phyloP scores from a whole-genome alignment of 352 stramenopile genomes.

The Pilasporangium apinafurcum region DNA sequence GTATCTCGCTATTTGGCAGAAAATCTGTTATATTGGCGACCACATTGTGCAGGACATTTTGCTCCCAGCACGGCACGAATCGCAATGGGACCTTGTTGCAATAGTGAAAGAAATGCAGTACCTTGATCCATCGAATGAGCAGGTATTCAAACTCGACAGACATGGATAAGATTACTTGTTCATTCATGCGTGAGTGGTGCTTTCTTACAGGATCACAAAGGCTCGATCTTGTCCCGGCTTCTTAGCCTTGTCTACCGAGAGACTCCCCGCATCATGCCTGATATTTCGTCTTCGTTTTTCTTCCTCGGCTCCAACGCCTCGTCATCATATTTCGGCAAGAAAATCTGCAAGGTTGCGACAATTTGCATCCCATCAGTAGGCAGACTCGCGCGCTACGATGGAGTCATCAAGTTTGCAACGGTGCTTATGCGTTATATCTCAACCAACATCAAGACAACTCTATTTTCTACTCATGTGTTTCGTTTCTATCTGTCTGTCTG shows the following conservation, averaged over 20 bases:
- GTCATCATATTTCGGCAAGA: conserved; percentile 31
- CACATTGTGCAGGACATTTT: conserved; percentile 42
- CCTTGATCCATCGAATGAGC: conserved; percentile 22
- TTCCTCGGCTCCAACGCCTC: conserved; percentile 39
- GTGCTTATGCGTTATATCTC: conserved; percentile 4
- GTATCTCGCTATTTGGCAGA: conserved; percentile 3
- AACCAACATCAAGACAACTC: not conserved
- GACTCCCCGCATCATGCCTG: conserved; percentile 7
- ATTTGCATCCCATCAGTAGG: conserved; percentile 39
- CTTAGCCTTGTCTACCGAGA: conserved; percentile 14
- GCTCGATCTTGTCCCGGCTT: conserved; percentile 14
- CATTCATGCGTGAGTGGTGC: no score
- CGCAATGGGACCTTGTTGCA: conserved; percentile 35
- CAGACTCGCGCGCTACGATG: conserved; percentile 20
- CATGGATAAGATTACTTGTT: no score
- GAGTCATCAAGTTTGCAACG: conserved; percentile 24
- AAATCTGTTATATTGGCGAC: conserved; percentile 51
- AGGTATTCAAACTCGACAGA: no score
- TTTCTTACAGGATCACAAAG: no score
- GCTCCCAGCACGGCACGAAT: conserved; percentile 17
- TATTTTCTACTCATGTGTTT: conserved; percentile 1
- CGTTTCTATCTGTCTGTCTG: no score
- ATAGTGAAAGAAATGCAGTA: conserved; percentile 44
- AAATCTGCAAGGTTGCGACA: conserved; percentile 22
- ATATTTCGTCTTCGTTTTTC: conserved; percentile 39